Base-by-base conservation (phyloP, 257 asterid genomes). In the Salvia rosmarinus region DNA sequence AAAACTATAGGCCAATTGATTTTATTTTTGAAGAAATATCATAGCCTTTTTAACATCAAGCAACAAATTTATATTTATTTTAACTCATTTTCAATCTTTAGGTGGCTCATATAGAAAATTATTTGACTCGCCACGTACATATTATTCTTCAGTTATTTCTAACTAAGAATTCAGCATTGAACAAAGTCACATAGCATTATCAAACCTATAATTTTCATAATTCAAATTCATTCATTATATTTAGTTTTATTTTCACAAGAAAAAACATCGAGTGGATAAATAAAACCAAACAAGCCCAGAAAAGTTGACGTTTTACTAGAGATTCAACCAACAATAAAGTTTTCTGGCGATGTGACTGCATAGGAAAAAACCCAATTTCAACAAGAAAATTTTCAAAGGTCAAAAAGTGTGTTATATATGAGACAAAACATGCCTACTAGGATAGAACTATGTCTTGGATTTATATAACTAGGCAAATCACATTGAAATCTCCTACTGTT, bases 371-470 rank as follows among this genome's bases (percentile, higher is more conserved):
- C 52, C 35, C 59, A 47, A 75, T 62, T 57, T 71, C 51, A 75
- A 67, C 35, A 51, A 59, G n/a, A 74, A 46, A 67, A 16, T 40
- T 69, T 70, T 73, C 57, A 51, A 71, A 73, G 77, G 85, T 74
- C 73, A 80, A 80, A 81, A 86, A 58, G 78, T 68, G 52, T 67
- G 21, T 4, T 12, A 4, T 34, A 71, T 23, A 61, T 61, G 80
- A 75, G 86, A 76, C 85, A 75, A 81, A 78, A 79, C 74, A 78
- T 64, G 82, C 72, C 67, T 72, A 65, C 58, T 54, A 21, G 64
- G 72, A 49, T 74, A 62, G 78, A 73, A 61, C 64, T 69, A 73
- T 67, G 40, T 49, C 20, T 50, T 60, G 60, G 77, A 49, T 78
- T 35, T 68, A 55, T 74, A 58, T 42, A 71, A 64, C 71, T 66